Base-by-base conservation (phyloP, 2,329 filamentous ascomycete genomes). In the Teratosphaeria nubilosa region DNA sequence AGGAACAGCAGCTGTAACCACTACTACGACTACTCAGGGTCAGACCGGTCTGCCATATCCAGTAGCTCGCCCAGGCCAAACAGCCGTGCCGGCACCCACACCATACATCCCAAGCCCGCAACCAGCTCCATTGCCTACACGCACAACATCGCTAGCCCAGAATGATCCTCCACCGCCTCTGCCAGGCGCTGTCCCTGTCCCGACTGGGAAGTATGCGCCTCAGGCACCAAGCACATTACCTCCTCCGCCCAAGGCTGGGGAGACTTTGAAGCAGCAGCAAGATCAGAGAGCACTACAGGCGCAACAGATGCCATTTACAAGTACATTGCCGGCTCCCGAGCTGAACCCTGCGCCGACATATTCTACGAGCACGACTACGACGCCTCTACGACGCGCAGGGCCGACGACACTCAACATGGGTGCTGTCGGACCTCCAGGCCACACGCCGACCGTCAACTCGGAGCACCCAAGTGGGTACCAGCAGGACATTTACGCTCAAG, bases 381-480 rank as follows among this genome's bases (percentile, higher is more conserved):
- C 53, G 14, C 57, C 62, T 27, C 30, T 34, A 7, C 56, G 57
- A 25, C 25, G 48, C n/a, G 70, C 67, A 5, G 55, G 24, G 11
- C 73, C 73, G 11, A 74, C 73, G 30, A 74, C 70, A 3, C 60
- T 77, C 48, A 69, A 74, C 51, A 63, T 74, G 20, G 74, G 73
- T 1, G 70, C 70, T 3, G 71, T 66, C 5, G 51, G 51, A 9
- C 10, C 25, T 20, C 41, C 41, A 6, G 41, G 41, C n/a, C 41
- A 48, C 9, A 48, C 20, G n/a, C 25, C 16, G 51, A 30, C 51
- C 25, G 51, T 53, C 27, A 61, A 51, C 32, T 41, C 55, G 60
- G 32, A 62, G 62, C 75, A 78, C 60, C 78, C 78, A 24, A 74
- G 77, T 0, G 76, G 77, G 13, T 80, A 80, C 65, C 66, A 73